phyloP scores from a whole-genome alignment of 208 protist genomes.

The Leishmania tarentolae region DNA sequence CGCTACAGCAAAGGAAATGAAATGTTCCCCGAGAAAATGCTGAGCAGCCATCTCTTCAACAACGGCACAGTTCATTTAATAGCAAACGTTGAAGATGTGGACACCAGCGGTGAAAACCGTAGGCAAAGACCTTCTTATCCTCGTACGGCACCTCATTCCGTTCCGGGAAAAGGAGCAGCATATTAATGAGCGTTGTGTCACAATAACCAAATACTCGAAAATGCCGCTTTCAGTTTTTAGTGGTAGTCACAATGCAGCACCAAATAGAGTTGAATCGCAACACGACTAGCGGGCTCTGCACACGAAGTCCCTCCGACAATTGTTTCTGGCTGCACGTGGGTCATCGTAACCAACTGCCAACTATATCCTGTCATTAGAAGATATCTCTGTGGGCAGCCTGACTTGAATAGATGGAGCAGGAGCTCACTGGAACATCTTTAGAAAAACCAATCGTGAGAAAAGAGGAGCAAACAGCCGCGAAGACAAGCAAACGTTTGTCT shows the following conservation, averaged over 20 bases:
- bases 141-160: not conserved
- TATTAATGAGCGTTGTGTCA: not conserved
- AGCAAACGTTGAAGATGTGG: not conserved
- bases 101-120: not conserved
- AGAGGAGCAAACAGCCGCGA: not conserved
- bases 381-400: not conserved
- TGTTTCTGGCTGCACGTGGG: not conserved
- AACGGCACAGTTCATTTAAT: not conserved
- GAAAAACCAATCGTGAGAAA: not conserved
- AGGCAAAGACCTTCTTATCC: too few relatives aligned
- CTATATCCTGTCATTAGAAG: not conserved
- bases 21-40: not conserved
- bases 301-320: not conserved
- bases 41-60: not conserved
- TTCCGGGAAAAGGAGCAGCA: not conserved
- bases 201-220: not conserved
- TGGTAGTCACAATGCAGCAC: not conserved
- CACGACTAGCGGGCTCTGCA: not conserved
- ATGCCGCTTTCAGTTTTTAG: not conserved
- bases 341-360: too few relatives aligned
- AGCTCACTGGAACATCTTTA: not conserved
- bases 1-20: not conserved
- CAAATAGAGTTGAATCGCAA: not conserved
- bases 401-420: not conserved
- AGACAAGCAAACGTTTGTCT: not conserved